Evolutionary conservation across 192 early-diverging fungal genomes (phyloP).

Genomic region (Dissophora ornata): DNA sequence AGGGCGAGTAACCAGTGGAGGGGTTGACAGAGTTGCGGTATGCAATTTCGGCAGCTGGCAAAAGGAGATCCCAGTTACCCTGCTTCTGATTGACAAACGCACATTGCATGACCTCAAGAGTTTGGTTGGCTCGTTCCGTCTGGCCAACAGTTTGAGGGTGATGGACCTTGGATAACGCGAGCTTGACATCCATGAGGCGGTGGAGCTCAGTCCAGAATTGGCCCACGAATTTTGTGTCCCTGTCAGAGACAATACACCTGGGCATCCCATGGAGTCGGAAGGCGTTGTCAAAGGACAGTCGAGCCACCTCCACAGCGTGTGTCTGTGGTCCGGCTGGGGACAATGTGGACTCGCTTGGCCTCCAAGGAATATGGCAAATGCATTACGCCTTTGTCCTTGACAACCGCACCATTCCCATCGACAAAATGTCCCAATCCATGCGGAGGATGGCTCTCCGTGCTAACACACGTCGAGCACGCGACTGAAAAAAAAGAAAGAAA

Average conservation of each 20-base stretch:
- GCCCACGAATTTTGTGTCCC: conserved; percentile 54
- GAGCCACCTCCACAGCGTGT: conserved; percentile 8
- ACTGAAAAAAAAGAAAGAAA: no score
- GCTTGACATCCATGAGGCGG: conserved; percentile 26
- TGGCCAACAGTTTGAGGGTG: conserved; percentile 59
- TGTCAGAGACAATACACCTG: conserved; percentile 58
- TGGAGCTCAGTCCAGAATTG: conserved; percentile 53
- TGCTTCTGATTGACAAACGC: conserved; percentile 16
- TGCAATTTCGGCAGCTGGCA: conserved; percentile 58
- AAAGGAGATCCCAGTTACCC: not conserved
- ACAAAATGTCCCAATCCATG: no score
- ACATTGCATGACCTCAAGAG: conserved; percentile 16
- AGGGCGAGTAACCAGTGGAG: conserved; percentile 40
- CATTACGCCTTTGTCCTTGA: no score
- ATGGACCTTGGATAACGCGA: conserved; percentile 46
- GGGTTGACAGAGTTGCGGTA: conserved; percentile 61
- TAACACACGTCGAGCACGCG: no score
- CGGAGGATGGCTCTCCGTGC: no score
- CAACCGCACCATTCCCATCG: no score
- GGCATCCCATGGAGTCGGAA: conserved; percentile 56
- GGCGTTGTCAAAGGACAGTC: conserved; percentile 20
- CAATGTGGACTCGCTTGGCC: conserved; percentile 56
- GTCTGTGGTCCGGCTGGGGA: conserved; percentile 4
- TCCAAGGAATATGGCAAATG: no score
- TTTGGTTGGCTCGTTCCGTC: conserved; percentile 26